Evolutionary conservation across 2,329 filamentous ascomycete species (phyloP).

Genomic region (Colletotrichum magnum): DNA sequence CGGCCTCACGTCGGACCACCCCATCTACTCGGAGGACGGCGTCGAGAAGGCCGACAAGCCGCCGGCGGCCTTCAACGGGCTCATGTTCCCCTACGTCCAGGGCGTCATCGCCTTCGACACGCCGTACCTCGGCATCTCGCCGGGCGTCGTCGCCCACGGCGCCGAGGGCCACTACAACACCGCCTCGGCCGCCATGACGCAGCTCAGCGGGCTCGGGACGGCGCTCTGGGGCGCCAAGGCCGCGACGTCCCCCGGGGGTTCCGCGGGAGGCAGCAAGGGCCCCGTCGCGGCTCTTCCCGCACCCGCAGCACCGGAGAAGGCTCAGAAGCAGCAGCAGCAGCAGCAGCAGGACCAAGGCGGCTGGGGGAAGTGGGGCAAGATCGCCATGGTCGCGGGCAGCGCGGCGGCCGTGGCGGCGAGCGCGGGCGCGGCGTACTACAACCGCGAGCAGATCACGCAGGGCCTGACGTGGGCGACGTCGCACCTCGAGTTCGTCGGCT

Average conservation of each 20-base stretch:
- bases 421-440: constrained; percentile 87
- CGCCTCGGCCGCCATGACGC: constrained; percentile 77
- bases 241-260: constrained; percentile 46
- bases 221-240: constrained; percentile 74
- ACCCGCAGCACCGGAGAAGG: constrained; percentile 51
- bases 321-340: constrained; percentile 46
- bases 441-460: constrained; percentile 82
- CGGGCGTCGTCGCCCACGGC: constrained; percentile 86
- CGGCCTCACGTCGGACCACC: constrained; percentile 72
- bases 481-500: constrained; percentile 94
- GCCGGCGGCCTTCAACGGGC: constrained; percentile 62
- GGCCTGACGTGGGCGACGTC: constrained; percentile 88
- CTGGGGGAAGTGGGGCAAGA: constrained; percentile 88
- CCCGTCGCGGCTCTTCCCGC: constrained; percentile 53
- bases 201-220: constrained; percentile 76
- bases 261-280: constrained; percentile 50
- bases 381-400: constrained; percentile 88
- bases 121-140: constrained; percentile 86
- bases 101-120: constrained; percentile 95
- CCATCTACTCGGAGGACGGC: constrained; percentile 64
- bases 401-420: constrained; percentile 86
- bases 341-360: constrained; percentile 46
- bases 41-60: constrained; percentile 52
- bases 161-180: constrained; percentile 90
- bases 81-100: constrained; percentile 96